Evolutionary conservation across 371 early-diverging fungal species (phyloP).

Genomic region (Mortierella sp.): DNA sequence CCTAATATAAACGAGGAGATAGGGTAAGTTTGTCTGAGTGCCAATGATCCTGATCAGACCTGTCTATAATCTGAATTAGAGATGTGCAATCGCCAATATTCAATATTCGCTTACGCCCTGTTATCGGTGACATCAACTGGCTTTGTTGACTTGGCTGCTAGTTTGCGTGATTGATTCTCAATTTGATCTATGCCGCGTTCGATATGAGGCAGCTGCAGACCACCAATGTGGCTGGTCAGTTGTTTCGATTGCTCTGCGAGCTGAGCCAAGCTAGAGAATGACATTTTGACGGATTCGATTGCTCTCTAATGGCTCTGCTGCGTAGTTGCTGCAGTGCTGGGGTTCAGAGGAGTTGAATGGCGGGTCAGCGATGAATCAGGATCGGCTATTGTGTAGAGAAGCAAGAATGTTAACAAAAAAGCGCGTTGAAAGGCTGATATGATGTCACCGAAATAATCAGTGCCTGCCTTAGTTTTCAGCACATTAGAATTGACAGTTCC

Average conservation of each 20-base stretch:
- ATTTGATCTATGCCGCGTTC: constrained; percentile 85
- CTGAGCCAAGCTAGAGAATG: constrained; percentile 55
- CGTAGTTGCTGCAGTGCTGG: not conserved
- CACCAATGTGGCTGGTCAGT: constrained; percentile 75
- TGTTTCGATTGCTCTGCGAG: constrained; percentile 78
- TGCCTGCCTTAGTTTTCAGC: too few relatives aligned
- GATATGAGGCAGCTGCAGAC: constrained; percentile 70
- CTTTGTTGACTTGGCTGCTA: constrained; percentile 67
- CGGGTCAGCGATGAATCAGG: not conserved
- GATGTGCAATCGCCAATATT: not conserved
- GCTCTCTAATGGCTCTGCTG: constrained; percentile 1
- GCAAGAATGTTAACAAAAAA: not conserved
- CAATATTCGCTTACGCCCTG: constrained; percentile 58
- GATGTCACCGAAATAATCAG: constrained; percentile 3
- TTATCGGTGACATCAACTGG: constrained; percentile 61
- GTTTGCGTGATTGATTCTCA: constrained; percentile 77
- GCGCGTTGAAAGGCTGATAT: not conserved
- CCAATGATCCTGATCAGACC: not conserved
- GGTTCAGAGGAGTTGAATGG: not conserved
- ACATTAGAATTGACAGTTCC: too few relatives aligned
- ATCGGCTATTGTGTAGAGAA: not conserved
- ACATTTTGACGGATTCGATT: constrained; percentile 12
- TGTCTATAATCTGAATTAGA: not conserved
- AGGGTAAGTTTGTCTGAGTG: not conserved
- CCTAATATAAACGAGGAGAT: constrained; percentile 26